Evolutionary conservation across 106 monocot genomes (phyloP).

Genomic region (Dactylorhiza incarnata): DNA sequence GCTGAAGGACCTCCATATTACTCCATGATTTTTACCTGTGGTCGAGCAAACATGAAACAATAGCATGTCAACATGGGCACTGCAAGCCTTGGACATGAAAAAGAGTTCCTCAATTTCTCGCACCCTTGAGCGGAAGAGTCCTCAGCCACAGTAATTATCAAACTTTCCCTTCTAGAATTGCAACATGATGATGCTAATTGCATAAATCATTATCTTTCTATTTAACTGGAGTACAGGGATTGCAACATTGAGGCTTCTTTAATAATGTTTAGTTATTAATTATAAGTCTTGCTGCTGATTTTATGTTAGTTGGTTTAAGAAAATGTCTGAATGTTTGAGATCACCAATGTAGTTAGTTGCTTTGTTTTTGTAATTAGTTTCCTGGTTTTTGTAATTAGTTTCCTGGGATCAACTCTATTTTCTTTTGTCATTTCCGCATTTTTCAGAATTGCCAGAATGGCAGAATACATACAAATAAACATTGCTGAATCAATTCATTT

Average conservation of each 20-base stretch:
- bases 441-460: no score
- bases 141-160: not conserved
- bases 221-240: conserved; percentile 10
- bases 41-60: conserved; percentile 20
- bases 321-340: not conserved
- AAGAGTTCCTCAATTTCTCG: conserved; percentile 13
- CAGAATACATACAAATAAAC: no score
- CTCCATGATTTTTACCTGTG: conserved; percentile 20
- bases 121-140: not conserved
- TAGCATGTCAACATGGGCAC: conserved; percentile 8
- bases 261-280: not conserved
- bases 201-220: not conserved
- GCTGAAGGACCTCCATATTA: conserved; percentile 6
- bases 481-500: no score
- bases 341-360: no score
- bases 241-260: conserved; percentile 6
- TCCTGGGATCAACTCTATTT: no score
- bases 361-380: not conserved
- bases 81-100: conserved; percentile 4
- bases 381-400: not conserved
- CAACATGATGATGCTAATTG: not conserved
- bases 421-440: no score
- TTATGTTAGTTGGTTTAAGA: not conserved
- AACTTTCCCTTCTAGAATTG: not conserved
- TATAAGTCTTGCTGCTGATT: not conserved